Base-by-base conservation (phyloP, 768 basidiomycete genomes). In the Amanita pseudoporphyria region DNA sequence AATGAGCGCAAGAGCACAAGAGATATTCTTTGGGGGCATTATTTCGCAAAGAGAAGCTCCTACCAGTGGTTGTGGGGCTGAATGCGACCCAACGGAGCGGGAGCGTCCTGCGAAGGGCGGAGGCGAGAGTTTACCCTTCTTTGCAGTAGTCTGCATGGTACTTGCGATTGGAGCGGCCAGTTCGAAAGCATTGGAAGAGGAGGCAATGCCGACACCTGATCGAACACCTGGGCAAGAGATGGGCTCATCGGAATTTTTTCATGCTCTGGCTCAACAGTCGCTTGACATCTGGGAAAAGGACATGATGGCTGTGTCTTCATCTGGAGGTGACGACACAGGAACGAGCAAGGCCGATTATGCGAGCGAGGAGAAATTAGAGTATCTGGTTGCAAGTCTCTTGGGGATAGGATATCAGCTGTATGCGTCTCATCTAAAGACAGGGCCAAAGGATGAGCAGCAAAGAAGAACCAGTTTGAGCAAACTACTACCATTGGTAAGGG, bases 351-450 rank as follows among this genome's bases (percentile, higher is more conserved):
- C 22, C 3, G 35, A 26, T 26, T 10, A 26, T 28, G 35, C 30
- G n/a, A 43, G 18, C 19, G 67, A 65, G 41, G 66, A 66, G 44
- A 58, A 60, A 35, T 59, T 79, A 42, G 80, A 87, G 62, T 76
- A 72, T 53, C 63, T 87, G 18, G 62, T 75, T 37, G 71, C 83
- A n/a, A 74, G 74, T 62, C 62, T 82, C 24, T 64, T 84, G 47
- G 78, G 81, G 47, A 65, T 82, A 24, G 61, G 57, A 33, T 71
- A 64, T 54, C 73, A 63, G 12, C 50, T 70, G 9, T 54, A 53
- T 14, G 26, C 45, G 53, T 53, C 26, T 57, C 45, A 31, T 44
- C 31, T 31, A 41, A 14, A 38, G 42, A 22, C 22, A 19, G 36
- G 30, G 26, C 22, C 35, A 30, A 46, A 51, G 46, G 36, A 35